Conservation (phyloP, 345 rosid species). For the Salix brachista region DNA sequence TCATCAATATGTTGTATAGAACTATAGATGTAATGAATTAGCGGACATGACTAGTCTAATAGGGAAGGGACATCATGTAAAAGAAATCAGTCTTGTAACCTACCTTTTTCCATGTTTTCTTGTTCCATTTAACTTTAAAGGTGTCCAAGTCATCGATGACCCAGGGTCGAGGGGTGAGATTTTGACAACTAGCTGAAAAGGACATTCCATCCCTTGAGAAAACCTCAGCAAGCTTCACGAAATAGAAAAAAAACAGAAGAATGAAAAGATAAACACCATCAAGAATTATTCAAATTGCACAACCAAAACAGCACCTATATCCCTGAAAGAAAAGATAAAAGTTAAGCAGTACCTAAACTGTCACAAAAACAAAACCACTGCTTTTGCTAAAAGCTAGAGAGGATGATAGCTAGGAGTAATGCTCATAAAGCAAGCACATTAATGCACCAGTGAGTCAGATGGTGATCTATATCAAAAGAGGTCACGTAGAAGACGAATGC, state of each 20-base stretch:
- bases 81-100: slow-evolving; percentile 8
- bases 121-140: slow-evolving; percentile 74
- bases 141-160: slow-evolving; percentile 85
- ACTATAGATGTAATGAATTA: background rate
- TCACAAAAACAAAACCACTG: background rate
- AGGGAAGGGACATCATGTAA: background rate
- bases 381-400: background rate
- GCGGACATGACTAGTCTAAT: background rate
- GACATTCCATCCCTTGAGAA: slow-evolving; percentile 97
- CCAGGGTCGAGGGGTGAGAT: slow-evolving; percentile 89
- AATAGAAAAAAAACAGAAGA: background rate
- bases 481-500: background rate
- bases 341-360: background rate
- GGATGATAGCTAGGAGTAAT: background rate
- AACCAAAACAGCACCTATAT: background rate
- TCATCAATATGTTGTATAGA: background rate
- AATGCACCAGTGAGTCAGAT: background rate
- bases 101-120: slow-evolving; percentile 95
- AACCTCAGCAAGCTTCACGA: slow-evolving; percentile 90
- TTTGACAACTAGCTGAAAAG: slow-evolving; percentile 88
- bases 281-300: background rate
- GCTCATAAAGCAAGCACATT: background rate
- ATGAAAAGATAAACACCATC: background rate
- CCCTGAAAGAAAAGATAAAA: background rate
- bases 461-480: background rate